phyloP scores from a whole-genome alignment of 202 grass and related monocot genomes.

The Schoenoplectus triqueter region DNA sequence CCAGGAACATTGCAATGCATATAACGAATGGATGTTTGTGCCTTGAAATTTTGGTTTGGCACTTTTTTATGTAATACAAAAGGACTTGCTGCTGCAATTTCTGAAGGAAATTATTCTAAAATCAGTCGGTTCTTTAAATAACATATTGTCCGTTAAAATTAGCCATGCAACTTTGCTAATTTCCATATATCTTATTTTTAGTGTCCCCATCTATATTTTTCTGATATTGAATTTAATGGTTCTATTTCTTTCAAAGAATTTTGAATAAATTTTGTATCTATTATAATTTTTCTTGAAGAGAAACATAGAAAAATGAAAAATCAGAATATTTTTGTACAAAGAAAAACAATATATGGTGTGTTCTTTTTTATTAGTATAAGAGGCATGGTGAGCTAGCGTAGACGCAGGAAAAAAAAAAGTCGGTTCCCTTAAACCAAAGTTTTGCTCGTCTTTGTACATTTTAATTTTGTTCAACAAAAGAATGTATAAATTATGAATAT shows the following conservation, averaged over 20 bases:
- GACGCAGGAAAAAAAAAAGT: not conserved
- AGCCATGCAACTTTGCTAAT: not conserved
- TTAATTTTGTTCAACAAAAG: not conserved
- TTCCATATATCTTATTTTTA: too few relatives aligned
- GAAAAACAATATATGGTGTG: too few relatives aligned
- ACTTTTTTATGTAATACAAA: too few relatives aligned
- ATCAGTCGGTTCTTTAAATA: too few relatives aligned
- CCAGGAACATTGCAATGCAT: too few relatives aligned
- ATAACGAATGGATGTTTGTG: too few relatives aligned
- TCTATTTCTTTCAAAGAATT: not conserved
- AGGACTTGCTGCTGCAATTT: too few relatives aligned
- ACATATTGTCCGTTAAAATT: not conserved
- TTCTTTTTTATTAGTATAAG: too few relatives aligned
- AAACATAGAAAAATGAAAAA: not conserved
- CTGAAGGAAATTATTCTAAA: too few relatives aligned
- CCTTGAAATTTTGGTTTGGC: too few relatives aligned
- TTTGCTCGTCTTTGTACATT: not conserved
- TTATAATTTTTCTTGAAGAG: not conserved
- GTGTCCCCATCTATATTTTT: not conserved
- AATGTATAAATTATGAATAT: constrained; percentile 22
- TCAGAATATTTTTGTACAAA: too few relatives aligned
- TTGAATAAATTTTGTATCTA: not conserved
- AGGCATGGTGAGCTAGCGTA: too few relatives aligned
- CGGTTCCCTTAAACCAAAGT: not conserved
- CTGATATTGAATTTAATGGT: not conserved